These are phyloP conservation scores for Thermomucor indicae-seudaticae DNA, from an alignment of 371 early-diverging fungal genomes.

Conservation along the genomic window DNA sequence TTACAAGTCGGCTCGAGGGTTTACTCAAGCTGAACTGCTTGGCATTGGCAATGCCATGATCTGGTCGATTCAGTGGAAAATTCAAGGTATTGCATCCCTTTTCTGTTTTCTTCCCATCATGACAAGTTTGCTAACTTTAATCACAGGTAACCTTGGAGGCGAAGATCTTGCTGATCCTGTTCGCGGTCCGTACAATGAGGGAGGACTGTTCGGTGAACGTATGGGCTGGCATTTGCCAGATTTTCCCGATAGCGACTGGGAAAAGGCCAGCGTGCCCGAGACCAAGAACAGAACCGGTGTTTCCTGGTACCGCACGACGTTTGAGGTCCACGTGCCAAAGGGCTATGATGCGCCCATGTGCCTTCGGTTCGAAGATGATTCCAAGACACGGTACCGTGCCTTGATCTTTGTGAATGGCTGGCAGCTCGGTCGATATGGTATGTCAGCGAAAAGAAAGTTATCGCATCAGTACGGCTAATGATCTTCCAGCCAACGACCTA, in stretches of 20 bases:
- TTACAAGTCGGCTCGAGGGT: constrained; percentile 12
- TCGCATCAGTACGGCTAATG: background rate
- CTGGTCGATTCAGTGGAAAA: constrained; percentile 12
- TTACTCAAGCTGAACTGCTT: constrained; percentile 10
- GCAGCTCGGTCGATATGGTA: constrained; percentile 21
- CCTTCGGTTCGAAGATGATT: constrained; percentile 7
- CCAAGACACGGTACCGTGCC: constrained; percentile 9
- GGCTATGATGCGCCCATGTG: constrained; percentile 15
- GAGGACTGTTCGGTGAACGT: constrained; percentile 20
- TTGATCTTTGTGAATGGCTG: constrained; percentile 20
- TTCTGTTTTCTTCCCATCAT: too few species aligned
- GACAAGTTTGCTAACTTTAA: background rate
- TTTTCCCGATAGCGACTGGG: constrained; percentile 14
- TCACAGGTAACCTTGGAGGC: constrained; percentile 15
- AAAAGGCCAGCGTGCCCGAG: constrained; percentile 2
- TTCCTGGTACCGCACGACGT: constrained; percentile 15
- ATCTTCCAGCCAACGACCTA: constrained; percentile 18
- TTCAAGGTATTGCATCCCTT: too few species aligned
- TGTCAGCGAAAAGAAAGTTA: background rate
- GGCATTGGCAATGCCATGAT: constrained; percentile 1
- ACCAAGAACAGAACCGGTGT: constrained; percentile 8
- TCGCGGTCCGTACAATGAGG: constrained; percentile 18
- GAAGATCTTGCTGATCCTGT: constrained; percentile 20
- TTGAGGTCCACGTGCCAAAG: constrained; percentile 10
- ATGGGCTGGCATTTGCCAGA: constrained; percentile 24